These are phyloP conservation scores for Cytospora paraplurivora DNA, from an alignment of 2,329 filamentous ascomycete species.

Conservation along the genomic window DNA sequence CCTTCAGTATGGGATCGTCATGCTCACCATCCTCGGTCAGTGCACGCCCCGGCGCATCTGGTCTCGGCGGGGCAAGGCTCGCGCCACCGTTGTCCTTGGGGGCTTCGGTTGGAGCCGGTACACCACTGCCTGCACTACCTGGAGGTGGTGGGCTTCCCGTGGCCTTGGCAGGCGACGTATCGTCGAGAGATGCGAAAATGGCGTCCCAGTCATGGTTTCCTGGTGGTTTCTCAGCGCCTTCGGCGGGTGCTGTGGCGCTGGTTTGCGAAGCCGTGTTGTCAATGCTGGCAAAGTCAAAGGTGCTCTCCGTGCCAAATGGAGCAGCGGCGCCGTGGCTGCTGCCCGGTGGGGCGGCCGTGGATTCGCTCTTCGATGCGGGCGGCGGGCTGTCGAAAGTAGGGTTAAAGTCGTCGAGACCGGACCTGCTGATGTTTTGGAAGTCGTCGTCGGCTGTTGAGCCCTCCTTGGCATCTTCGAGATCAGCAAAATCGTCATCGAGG, in stretches of 20 bases:
- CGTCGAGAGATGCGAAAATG: conserved; percentile 82
- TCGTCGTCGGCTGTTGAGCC: conserved; percentile 79
- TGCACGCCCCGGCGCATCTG: conserved; percentile 57
- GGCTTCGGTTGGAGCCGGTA: conserved; percentile 31
- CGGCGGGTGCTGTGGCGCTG: conserved; percentile 40
- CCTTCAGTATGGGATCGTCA: conserved; percentile 89
- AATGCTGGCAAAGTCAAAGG: conserved; percentile 60
- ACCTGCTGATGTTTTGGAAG: conserved; percentile 72
- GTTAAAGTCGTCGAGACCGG: conserved; percentile 76
- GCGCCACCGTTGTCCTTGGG: conserved; percentile 33
- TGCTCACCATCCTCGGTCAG: conserved; percentile 75
- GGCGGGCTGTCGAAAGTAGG: conserved; percentile 76
- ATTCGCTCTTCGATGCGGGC: conserved; percentile 57
- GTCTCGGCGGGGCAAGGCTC: conserved; percentile 26
- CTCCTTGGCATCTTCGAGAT: conserved; percentile 82
- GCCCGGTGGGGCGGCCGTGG: conserved; percentile 39
- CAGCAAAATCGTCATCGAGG: conserved; percentile 79
- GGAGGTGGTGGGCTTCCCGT: conserved; percentile 34
- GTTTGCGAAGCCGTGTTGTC: conserved; percentile 40
- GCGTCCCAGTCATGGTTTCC: conserved; percentile 88
- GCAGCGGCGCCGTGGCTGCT: conserved; percentile 28
- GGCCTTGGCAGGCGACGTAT: conserved; percentile 38
- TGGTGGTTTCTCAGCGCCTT: conserved; percentile 41
- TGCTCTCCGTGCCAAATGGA: conserved; percentile 55
- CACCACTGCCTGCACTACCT: conserved; percentile 30